Conservation (phyloP, 2,329 filamentous ascomycete species). For the Blastomyces emzantsi region DNA sequence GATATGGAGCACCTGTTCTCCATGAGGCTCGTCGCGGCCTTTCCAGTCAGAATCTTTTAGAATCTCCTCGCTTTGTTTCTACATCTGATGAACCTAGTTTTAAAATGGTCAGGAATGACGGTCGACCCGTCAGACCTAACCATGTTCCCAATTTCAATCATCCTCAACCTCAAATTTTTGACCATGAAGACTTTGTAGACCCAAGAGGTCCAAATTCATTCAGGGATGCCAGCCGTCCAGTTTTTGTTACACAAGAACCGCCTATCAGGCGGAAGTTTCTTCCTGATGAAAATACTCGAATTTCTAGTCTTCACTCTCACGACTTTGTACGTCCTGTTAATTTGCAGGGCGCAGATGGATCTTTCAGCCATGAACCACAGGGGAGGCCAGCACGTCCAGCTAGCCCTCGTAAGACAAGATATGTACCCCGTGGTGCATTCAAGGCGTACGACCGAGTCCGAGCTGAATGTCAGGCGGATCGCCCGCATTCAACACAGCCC, state of each 20-base stretch:
- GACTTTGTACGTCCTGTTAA: conserved; percentile 31
- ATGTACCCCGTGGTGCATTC: conserved; percentile 2
- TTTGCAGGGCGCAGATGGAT: conserved; percentile 18
- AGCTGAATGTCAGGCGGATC: conserved; percentile 2
- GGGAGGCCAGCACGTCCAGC: background rate
- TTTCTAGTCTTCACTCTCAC: conserved; percentile 27
- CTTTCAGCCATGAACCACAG: conserved; percentile 1
- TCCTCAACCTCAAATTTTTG: conserved; percentile 16
- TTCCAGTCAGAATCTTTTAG: conserved; percentile 9
- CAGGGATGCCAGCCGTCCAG: conserved; percentile 9
- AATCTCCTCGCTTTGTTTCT: conserved; percentile 11
- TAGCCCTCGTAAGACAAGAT: conserved; percentile 1
- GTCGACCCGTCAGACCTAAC: conserved; percentile 17
- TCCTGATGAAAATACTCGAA: conserved; percentile 11
- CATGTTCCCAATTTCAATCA: conserved; percentile 15
- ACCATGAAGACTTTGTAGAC: conserved; percentile 18
- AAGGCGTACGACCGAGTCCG: conserved; percentile 4
- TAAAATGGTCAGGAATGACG: conserved; percentile 17
- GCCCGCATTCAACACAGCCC: conserved; percentile 3
- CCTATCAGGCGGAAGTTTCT: conserved; percentile 17
- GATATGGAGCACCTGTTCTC: conserved; percentile 15
- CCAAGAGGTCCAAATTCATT: conserved; percentile 7
- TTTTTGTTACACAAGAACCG: conserved; percentile 16
- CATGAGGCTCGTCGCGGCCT: conserved; percentile 1
- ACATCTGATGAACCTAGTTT: conserved; percentile 16